phyloP scores from a whole-genome alignment of 306 rosid species.

The Casuarina equisetifolia region DNA sequence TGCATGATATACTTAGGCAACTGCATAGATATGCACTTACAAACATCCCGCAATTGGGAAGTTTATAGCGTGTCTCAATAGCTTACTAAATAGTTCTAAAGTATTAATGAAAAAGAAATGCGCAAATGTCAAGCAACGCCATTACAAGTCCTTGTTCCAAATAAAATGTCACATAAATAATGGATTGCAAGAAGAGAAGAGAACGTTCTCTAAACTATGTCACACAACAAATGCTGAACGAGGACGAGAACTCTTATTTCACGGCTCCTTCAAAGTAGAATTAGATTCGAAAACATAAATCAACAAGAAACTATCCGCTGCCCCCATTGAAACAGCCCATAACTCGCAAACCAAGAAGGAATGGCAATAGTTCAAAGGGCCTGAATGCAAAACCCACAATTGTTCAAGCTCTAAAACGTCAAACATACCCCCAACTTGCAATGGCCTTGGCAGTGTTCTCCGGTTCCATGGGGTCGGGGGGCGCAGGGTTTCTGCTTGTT shows the following conservation, averaged over 20 bases:
- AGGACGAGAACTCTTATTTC: neutral
- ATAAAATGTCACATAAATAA: neutral
- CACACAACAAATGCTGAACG: neutral
- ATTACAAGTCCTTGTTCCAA: neutral
- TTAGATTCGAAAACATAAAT: neutral
- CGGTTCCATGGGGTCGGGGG: slow-evolving; percentile 96
- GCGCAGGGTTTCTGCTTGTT: slow-evolving; percentile 87
- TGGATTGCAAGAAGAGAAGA: no score
- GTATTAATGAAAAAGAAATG: no score
- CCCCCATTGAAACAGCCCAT: neutral
- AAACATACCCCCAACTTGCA: slow-evolving; percentile 85
- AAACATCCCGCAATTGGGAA: no score
- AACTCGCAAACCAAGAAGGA: neutral
- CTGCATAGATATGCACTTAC: no score
- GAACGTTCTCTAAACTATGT: no score
- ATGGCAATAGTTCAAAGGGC: neutral
- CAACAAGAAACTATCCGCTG: no score
- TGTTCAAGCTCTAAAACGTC: neutral
- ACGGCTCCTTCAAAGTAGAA: neutral
- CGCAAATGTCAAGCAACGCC: no score
- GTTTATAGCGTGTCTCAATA: no score
- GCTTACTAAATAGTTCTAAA: no score
- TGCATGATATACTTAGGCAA: no score
- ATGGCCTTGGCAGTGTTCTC: slow-evolving; percentile 77
- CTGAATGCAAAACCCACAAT: neutral